Evolutionary conservation across 2,329 filamentous ascomycete genomes (phyloP).

Genomic region (Pestalotiopsis sp.): DNA sequence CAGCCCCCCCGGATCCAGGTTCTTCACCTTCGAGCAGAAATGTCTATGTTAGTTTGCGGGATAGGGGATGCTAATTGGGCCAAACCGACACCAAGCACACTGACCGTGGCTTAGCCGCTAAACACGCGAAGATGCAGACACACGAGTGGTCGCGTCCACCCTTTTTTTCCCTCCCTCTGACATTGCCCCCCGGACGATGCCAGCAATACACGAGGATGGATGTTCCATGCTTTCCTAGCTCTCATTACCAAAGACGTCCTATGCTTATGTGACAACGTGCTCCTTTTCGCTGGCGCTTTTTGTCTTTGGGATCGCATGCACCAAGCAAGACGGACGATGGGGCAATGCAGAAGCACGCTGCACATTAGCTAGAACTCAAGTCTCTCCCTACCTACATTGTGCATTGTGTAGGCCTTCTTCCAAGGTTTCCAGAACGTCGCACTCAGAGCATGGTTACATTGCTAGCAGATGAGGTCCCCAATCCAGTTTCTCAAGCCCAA

Average conservation of each 20-base stretch:
- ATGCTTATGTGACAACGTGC: neutral
- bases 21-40: neutral
- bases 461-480: neutral
- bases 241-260: too few species aligned
- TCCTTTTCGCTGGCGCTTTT: neutral
- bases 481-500: neutral
- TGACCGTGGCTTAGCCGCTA: constrained; percentile 12
- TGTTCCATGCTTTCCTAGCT: neutral
- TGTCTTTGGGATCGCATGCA: neutral
- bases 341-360: neutral
- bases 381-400: neutral
- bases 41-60: constrained; percentile 5
- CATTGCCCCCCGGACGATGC: neutral
- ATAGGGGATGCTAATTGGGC: constrained; percentile 10
- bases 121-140: neutral
- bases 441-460: constrained; percentile 5
- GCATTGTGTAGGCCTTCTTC: neutral
- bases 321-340: neutral
- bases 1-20: constrained; percentile 11
- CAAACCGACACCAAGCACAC: neutral
- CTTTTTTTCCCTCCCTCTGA: neutral
- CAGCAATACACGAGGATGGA: neutral
- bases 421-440: constrained; percentile 3
- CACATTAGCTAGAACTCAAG: neutral
- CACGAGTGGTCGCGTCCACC: neutral